Base-by-base conservation (phyloP, 768 basidiomycete species). In the Tubosaeta sp. region DNA sequence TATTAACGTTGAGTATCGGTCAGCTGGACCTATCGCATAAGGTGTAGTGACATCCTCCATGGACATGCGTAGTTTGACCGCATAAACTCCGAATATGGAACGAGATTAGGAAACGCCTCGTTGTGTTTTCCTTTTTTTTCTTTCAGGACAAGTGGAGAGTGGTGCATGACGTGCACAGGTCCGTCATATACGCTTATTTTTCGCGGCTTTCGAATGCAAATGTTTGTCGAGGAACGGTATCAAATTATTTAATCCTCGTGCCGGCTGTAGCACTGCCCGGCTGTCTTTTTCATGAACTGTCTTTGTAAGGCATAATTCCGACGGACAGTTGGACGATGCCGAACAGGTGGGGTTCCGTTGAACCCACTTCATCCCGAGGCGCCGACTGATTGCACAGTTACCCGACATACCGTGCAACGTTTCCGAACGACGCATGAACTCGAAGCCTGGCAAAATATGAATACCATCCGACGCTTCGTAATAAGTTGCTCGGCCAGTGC, bases 351-450 rank as follows among this genome's bases (percentile, higher is more conserved):
- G 53, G 50, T 45, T 13, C 17, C 19, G 44, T 19, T 19, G 60
- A 57, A 63, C 58, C 29, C 58, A 66, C 65, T 42, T 55, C 54
- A 46, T 48, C 32, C 66, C 61, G 66, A 65, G 51, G 56, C 33
- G 19, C 19, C 22, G 59, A 52, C 17, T 80, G 81, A 81, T 50
- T 71, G 64, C 29, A 74, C 74, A 47, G 82, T 77, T 17, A 64
- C 73, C 54, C 70, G 69, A 46, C 77, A 16, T 1, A 76, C 76
- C 46, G 76, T 64, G 22, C 72, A 74, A 52, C 77, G 66, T 64
- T 22, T 80, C 79, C 17, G 79, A 31, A 44, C 26, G 46, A 77
- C 53, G 82, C 78, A 63, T 77, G 74, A 74, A 77, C n/a, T 62
- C 52, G 49, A 83, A 76, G 27, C 67, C 65, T 29, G 81, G 50